Conservation (phyloP, 192 early-diverging fungal species). For the Rhizophagus clarus region DNA sequence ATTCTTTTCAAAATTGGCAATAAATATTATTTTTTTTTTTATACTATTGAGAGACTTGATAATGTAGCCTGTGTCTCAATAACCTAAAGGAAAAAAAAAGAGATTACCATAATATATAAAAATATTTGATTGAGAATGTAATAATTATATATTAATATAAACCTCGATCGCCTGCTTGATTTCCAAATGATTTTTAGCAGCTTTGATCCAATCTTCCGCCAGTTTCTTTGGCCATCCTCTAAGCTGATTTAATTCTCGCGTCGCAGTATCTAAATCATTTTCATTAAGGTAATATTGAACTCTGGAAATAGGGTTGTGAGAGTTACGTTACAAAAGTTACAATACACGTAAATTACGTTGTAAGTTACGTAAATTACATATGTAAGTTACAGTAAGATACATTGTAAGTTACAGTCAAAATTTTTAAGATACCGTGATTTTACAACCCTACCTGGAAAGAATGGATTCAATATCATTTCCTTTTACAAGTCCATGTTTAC, state of each 20-base stretch:
- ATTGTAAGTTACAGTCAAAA: no score
- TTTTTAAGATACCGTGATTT: no score
- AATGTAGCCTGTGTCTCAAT: slow-evolving; percentile 49
- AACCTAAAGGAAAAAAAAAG: slow-evolving; percentile 33
- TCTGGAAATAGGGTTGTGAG: no score
- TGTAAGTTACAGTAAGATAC: no score
- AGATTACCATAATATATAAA: background rate
- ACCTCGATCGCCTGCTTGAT: slow-evolving; percentile 87
- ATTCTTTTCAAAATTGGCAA: no score
- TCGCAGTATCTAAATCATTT: slow-evolving; percentile 82
- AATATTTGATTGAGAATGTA: background rate
- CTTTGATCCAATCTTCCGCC: slow-evolving; percentile 84
- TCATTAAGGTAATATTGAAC: slow-evolving; percentile 71
- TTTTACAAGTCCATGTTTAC: slow-evolving; percentile 81
- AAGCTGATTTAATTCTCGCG: slow-evolving; percentile 92
- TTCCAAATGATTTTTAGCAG: slow-evolving; percentile 81
- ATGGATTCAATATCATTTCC: slow-evolving; percentile 88
- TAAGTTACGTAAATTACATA: no score
- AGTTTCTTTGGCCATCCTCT: slow-evolving; percentile 87
- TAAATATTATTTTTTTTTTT: slow-evolving; percentile 14
- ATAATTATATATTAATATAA: slow-evolving; percentile 30
- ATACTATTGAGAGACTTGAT: slow-evolving; percentile 48
- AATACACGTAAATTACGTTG: no score
- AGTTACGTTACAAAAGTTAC: no score
- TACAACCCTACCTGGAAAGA: slow-evolving; percentile 78